These are phyloP conservation scores for Patellaria atrata DNA, from an alignment of 495 filamentous ascomycete species.

Conservation along the genomic window DNA sequence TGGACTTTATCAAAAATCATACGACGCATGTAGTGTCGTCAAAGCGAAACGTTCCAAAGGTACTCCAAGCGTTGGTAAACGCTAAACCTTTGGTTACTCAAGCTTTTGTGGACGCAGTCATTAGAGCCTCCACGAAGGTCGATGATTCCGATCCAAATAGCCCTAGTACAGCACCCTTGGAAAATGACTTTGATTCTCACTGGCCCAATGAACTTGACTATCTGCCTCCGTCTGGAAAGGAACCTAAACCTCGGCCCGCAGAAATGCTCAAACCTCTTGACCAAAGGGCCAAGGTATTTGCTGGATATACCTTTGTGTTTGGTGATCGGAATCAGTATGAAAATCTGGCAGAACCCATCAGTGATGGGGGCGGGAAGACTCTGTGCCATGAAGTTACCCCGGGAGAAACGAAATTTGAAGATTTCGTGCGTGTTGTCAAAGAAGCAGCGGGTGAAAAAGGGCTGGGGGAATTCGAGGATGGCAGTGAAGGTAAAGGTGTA, in stretches of 20 bases:
- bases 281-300: conserved; percentile 55
- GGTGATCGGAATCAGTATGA: conserved; percentile 67
- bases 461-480: conserved; percentile 44
- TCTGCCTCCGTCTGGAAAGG: conserved; percentile 60
- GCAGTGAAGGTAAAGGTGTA: conserved; percentile 47
- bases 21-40: conserved; percentile 83
- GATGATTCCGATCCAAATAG: conserved; percentile 38
- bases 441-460: conserved; percentile 52
- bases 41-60: conserved; percentile 74
- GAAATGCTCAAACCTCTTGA: conserved; percentile 56
- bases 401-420: conserved; percentile 55
- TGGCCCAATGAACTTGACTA: conserved; percentile 65
- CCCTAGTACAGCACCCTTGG: conserved; percentile 43
- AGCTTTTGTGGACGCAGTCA: conserved; percentile 53
- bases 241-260: conserved; percentile 47
- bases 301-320: conserved; percentile 81
- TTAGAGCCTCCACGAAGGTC: conserved; percentile 27
- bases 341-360: conserved; percentile 56
- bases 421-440: conserved; percentile 66
- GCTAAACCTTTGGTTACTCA: conserved; percentile 68
- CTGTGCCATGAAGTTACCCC: conserved; percentile 45
- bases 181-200: conserved; percentile 63
- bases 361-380: conserved; percentile 70
- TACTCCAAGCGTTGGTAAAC: conserved; percentile 76
- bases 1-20: conserved; percentile 48